Evolutionary conservation across 2,329 filamentous ascomycete species (phyloP), one percentile per base, ranked within the genome.

Genomic region (Bipolaris victoriae): DNA sequence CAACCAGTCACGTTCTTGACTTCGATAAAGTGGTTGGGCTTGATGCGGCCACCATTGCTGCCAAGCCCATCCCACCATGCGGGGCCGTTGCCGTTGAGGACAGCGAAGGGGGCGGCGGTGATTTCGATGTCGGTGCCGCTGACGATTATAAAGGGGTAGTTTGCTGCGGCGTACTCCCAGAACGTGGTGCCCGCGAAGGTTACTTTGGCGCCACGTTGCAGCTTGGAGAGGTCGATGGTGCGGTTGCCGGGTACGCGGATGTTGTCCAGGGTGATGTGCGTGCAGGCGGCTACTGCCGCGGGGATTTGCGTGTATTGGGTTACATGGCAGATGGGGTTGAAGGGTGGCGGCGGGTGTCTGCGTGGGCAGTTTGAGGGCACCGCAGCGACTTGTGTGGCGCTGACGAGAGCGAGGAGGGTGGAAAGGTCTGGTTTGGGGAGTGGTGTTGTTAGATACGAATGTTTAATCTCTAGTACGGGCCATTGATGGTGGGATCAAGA

Each of bases 31-130:
- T 68, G 63, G 24, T 67, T 68, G 7, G 69, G 63, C 72, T 79
- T 77, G 11, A 57, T 52, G 33, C 67, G 65, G 3, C 80, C 79
- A n/a, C 80, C 80, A 52, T 83, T 83, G n/a, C 73, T 76, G 15
- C 80, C 81, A 15, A 78, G 62, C 5, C 67, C 67, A 26, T 69
- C 67, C 67, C 67, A 69, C 58, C 63, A 69, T 9, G 59, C 47
- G 15, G 62, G 58, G 22, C 67, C 67, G 26, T 68, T 67, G 2
- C 67, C 67, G 44, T 68, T 61, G 24, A 69, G 61, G 2, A 64
- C 39, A 5, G 75, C 73, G 18, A 48, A 57, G 7, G 52, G 82
- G 7, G 78, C 75, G 31, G 77, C 77, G 13, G 72, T 78, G 51
- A 81, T 76, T 5, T 75, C 77, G 18, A 81, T 65, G 47, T 76